Base-by-base conservation (phyloP, 1,284 basidiomycete genomes). In the Sporisorium iseilematis-ciliati region DNA sequence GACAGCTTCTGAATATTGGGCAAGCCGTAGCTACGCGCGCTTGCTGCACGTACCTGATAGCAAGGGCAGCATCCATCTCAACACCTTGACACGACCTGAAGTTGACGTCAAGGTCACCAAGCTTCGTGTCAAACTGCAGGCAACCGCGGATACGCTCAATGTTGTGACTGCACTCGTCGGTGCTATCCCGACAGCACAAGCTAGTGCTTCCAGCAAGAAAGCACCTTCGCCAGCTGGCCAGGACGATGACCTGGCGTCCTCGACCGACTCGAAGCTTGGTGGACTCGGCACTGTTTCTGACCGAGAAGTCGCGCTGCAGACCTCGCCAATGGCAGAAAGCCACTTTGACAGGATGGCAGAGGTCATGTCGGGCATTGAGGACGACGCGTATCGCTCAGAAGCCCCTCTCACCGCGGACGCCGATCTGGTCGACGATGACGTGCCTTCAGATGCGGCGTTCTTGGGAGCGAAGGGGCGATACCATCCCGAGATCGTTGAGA, bases 401-500 rank as follows among this genome's bases (percentile, higher is more conserved):
- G 92, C 92, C 0, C 91, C 73, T 16, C 42, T 93, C 70, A 80
- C 86, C 7, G 89, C 90, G 5, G 89, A 90, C 4, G 91, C 93
- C 4, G 95, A 98, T 85, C 91, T 97, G 89, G 91, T 98, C 51
- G 88, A 89, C 45, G 96, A 98, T 81, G 94, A 98, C 82, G 87
- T 98, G 12, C 95, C 95, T 0, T 92, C 89, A 18, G 95, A 98
- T 83, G 87, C 89, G 38, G 92, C 94, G 78, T 98, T 95, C 80
- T 88, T 97, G 26, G 93, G 95, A 73, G 90, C 90, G 11, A 66
- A 63, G 20, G 63, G 62, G 11, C 65, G 71, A 16, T 79, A 73
- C 11, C 70, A 77, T 51, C 90, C 91, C 55, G 90, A 94, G 83
- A 86, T 91, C 56, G 89, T 92, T 72, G 90, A 92, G 82, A 59